Percentiles rank a stretch among this genome's conserved stretches.
phyloP scores from a whole-genome alignment of 2,329 filamentous ascomycete species.

The Thielaviopsis euricoi region DNA sequence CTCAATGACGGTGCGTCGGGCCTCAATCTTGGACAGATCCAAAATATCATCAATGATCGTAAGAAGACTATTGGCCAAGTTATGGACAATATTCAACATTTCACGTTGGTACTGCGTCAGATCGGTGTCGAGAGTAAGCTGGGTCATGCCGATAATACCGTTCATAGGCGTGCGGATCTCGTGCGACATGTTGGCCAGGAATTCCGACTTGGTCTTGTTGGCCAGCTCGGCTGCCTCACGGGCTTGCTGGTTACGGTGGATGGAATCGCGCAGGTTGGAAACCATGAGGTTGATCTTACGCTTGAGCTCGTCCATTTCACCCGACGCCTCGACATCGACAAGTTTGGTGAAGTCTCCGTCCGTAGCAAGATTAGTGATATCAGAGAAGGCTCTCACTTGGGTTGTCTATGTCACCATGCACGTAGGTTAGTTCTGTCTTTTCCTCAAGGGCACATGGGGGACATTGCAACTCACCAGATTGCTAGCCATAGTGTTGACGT shows the following conservation, averaged over 20 bases:
- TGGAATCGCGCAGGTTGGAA: conserved; percentile 84
- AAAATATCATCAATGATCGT: conserved; percentile 87
- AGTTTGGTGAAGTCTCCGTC: conserved; percentile 95
- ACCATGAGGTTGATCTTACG: conserved; percentile 99
- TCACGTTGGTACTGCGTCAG: conserved; percentile 90
- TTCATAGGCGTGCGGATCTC: conserved; percentile 97
- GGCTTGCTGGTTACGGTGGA: conserved; percentile 89
- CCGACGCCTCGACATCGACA: conserved; percentile 91
- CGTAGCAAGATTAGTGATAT: conserved; percentile 95
- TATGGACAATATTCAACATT: conserved; percentile 97
- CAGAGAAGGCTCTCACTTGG: conserved; percentile 92
- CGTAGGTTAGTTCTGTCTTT: too few relatives aligned
- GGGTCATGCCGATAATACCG: conserved; percentile 96
- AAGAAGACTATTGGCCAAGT: conserved; percentile 83
- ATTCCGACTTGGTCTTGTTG: conserved; percentile 97
- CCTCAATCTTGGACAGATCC: conserved; percentile 71
- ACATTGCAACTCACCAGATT: conserved; percentile 38
- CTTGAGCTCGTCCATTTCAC: conserved; percentile 98
- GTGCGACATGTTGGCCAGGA: conserved; percentile 97
- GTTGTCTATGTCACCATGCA: conserved; percentile 48
- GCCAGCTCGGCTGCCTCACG: conserved; percentile 91
- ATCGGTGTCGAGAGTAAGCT: conserved; percentile 87
- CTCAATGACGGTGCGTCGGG: conserved; percentile 94
- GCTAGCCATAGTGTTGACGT: conserved; percentile 83
- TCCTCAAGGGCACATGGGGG: too few relatives aligned